Conservation (phyloP, 2,329 filamentous ascomycete species). For the Aureobasidium namibiae region DNA sequence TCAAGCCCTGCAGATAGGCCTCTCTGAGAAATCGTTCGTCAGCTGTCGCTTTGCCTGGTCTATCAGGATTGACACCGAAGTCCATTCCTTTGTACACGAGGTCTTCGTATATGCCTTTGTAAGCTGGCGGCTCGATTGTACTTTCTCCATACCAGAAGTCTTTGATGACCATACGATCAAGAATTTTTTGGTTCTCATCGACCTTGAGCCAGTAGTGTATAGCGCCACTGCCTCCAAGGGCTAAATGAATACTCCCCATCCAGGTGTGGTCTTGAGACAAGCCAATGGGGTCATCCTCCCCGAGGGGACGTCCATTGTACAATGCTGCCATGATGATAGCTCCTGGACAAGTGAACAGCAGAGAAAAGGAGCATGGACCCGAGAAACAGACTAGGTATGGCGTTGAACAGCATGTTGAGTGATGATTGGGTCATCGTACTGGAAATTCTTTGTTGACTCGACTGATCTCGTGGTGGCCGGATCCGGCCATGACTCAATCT, state of each 20-base stretch:
- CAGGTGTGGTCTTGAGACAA: neutral
- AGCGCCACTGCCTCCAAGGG: neutral
- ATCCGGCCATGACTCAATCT: neutral
- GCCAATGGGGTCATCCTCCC: neutral
- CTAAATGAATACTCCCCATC: neutral
- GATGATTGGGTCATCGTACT: neutral
- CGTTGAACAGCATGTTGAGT: neutral
- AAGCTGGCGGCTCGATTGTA: neutral
- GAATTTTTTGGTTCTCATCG: neutral
- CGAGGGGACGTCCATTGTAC: neutral
- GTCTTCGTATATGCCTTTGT: neutral
- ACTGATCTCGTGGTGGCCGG: neutral
- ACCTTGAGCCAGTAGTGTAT: neutral
- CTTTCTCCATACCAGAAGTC: neutral
- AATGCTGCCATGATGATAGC: neutral
- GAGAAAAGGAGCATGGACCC: no score
- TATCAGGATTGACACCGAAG: neutral
- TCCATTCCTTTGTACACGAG: neutral
- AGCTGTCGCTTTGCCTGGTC: neutral
- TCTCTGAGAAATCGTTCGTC: neutral
- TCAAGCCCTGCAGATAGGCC: neutral
- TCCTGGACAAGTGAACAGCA: neutral
- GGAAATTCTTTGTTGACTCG: no score
- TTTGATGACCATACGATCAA: slow-evolving; percentile 2
- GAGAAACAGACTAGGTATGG: no score